phyloP scores from a whole-genome alignment of 1,284 basidiomycete genomes.

The Cerrena zonata region DNA sequence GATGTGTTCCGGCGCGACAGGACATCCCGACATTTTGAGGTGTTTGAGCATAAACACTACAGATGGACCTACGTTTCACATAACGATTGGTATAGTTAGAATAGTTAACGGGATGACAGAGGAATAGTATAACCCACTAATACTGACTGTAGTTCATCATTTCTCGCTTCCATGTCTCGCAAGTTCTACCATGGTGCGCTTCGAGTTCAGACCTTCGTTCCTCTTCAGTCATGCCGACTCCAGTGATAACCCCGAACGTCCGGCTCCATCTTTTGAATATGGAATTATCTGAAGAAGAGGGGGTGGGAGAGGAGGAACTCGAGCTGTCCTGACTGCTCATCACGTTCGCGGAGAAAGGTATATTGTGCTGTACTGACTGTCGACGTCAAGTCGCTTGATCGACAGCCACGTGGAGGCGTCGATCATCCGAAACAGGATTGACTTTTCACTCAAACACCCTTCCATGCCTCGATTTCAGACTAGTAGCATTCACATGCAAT shows the following conservation, averaged over 20 bases:
- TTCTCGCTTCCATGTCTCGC: conserved; percentile 55
- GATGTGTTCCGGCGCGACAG: conserved; percentile 64
- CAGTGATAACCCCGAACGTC: conserved; percentile 49
- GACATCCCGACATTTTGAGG: conserved; percentile 66
- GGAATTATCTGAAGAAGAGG: conserved; percentile 11
- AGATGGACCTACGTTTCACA: conserved; percentile 57
- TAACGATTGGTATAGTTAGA: conserved; percentile 5
- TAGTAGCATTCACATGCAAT: too few species aligned
- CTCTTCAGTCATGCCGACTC: conserved; percentile 49
- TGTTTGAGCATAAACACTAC: conserved; percentile 88
- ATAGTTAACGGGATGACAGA: conserved; percentile 11
- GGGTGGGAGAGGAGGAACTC: not conserved
- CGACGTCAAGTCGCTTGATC: not conserved
- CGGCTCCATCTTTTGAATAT: conserved; percentile 53
- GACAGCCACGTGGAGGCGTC: not conserved
- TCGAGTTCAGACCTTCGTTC: conserved; percentile 43
- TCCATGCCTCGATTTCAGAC: too few species aligned
- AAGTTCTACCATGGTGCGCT: conserved; percentile 38
- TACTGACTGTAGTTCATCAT: conserved; percentile 49
- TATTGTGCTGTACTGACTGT: not conserved
- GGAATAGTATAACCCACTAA: conserved; percentile 16
- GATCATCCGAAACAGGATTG: not conserved
- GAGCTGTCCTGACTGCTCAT: not conserved
- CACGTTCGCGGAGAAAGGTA: not conserved
- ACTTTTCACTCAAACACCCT: too few species aligned